Conservation (phyloP, 2,329 filamentous ascomycete species). For the Huntiella decipiens region DNA sequence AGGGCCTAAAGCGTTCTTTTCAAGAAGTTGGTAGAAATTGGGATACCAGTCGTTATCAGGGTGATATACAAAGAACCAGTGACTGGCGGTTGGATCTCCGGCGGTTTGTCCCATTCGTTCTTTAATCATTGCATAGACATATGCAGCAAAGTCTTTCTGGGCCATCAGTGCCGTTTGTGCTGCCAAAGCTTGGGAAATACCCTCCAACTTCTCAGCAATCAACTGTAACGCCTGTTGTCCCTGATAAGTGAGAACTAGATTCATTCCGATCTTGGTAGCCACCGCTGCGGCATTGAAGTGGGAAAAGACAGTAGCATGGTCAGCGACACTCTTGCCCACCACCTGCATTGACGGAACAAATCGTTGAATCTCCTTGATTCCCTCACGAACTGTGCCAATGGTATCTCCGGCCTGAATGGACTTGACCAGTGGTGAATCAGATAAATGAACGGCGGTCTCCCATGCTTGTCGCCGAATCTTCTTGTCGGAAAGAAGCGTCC, state of each 20-base stretch:
- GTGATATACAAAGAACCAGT: conserved; percentile 24
- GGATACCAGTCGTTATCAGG: conserved; percentile 25
- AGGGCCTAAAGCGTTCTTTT: conserved; percentile 18
- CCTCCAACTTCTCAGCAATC: conserved; percentile 19
- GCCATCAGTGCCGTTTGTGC: conserved; percentile 21
- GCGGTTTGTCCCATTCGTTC: conserved; percentile 19
- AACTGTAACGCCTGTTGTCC: conserved; percentile 20
- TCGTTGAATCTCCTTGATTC: conserved; percentile 10
- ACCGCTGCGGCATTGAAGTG: conserved; percentile 18
- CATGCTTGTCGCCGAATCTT: conserved; percentile 11
- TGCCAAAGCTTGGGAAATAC: conserved; percentile 18
- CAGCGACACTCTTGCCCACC: conserved; percentile 19
- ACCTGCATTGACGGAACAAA: conserved; percentile 20
- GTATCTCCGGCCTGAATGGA: conserved; percentile 11
- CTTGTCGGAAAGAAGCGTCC: conserved; percentile 10
- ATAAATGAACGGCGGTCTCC: conserved; percentile 9
- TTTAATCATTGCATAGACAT: conserved; percentile 21
- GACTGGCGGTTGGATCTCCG: conserved; percentile 16
- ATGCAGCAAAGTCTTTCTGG: conserved; percentile 20
- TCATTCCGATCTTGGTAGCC: conserved; percentile 18
- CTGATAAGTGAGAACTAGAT: conserved; percentile 20
- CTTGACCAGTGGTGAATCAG: conserved; percentile 10
- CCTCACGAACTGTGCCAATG: conserved; percentile 9
- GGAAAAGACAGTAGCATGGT: conserved; percentile 17
- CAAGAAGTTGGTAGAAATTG: conserved; percentile 21